Evolutionary conservation across 78 protist genomes (phyloP), one percentile per base, ranked within the genome.

Genomic region (Chrysochromulina parva): DNA sequence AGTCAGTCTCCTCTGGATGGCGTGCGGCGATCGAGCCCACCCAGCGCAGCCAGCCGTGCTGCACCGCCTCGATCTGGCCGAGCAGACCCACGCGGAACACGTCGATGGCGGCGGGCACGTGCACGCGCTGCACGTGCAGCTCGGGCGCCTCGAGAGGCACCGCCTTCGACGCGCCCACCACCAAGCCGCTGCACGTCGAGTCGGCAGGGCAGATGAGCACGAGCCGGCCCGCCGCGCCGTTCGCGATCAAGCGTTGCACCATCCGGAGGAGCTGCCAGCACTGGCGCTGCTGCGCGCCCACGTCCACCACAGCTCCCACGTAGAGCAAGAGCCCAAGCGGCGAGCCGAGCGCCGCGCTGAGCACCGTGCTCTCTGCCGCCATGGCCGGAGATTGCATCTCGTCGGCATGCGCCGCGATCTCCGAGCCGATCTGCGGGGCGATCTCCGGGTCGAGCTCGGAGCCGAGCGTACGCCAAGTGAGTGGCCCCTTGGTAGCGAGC

Each of bases 131-230:
- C 73, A 89, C 60, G 6, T 20, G 7, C 10, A 89, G 47, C 57
- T 69, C 85, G 38, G 92, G 92, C 22, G 10, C 2, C 69, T 89
- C 92, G 55, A 89, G 73, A 2, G 85, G 86, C 26, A 73, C 69
- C 26, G 92, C 85, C 74, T 89, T 89, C 48, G 86, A 60, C 54
- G 86, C 86, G 60, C 92, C 92, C 38, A 65, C 58, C 22, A 28
- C 20, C 6, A 89, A 57, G 24, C 24, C 62, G 38, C 65, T 62
- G 26, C 48, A 5, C 54, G 2, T 10, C 28, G 20, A 2, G 86
- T 28, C 78, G 19, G 47, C 78, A 38, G 69, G 2, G 57, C 53
- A 47, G 65, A 78, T 1, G n/a, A 89, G 85, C 22, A 66, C 71
- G 86, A 89, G 48, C 57, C 24, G 26, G n/a, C 86, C 86, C 48